These are phyloP conservation scores for Abortiporus biennis DNA, from an alignment of 1,284 basidiomycete genomes.

Conservation along the genomic window DNA sequence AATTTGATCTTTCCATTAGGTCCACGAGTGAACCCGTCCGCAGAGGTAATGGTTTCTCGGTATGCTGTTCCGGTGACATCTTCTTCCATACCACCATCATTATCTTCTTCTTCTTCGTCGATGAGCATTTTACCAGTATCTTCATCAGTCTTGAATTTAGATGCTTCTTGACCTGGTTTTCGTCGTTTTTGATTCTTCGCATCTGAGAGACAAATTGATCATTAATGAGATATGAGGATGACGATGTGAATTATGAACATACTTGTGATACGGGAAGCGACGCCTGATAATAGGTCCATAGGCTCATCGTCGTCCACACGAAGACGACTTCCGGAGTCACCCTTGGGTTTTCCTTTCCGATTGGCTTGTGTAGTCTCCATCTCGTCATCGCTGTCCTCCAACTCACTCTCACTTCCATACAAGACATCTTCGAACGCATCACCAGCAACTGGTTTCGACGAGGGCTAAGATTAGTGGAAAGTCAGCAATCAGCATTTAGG, in stretches of 20 bases:
- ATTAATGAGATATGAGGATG: background rate
- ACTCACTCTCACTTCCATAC: constrained; percentile 90
- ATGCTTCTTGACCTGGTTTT: constrained; percentile 83
- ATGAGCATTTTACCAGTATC: constrained; percentile 89
- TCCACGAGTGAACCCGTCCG: constrained; percentile 86
- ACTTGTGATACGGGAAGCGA: constrained; percentile 77
- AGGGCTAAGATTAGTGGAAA: constrained; percentile 25
- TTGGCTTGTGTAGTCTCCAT: constrained; percentile 26
- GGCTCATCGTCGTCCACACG: constrained; percentile 91
- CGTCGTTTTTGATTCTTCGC: constrained; percentile 47
- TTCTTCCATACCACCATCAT: constrained; percentile 34
- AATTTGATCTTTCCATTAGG: constrained; percentile 86
- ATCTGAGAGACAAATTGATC: constrained; percentile 31
- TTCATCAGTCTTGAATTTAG: constrained; percentile 84
- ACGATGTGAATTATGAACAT: constrained; percentile 22
- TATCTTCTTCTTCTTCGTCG: constrained; percentile 52
- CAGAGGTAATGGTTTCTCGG: constrained; percentile 73
- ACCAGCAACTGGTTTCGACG: constrained; percentile 51
- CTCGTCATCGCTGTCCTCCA: constrained; percentile 72
- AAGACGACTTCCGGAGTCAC: constrained; percentile 52
- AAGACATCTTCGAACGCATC: constrained; percentile 91
- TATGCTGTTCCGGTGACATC: constrained; percentile 80
- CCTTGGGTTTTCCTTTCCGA: constrained; percentile 27
- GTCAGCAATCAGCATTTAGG: constrained; percentile 5
- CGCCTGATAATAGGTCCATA: constrained; percentile 89